Evolutionary conservation across 2,329 filamentous ascomycete genomes (phyloP), one percentile per base, ranked within the genome.

Genomic region (Trichoderma asperellum): DNA sequence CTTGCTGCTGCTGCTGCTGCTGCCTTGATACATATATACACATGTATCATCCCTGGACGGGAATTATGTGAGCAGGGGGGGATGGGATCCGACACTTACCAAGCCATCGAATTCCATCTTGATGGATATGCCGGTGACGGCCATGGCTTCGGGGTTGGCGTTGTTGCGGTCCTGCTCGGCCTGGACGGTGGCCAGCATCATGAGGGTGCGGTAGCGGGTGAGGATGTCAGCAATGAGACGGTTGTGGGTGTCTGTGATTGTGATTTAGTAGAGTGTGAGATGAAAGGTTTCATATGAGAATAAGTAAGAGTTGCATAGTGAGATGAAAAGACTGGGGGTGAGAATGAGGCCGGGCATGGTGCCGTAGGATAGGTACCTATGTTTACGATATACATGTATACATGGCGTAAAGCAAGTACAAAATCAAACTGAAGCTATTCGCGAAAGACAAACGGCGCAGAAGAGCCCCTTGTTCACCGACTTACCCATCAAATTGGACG

Each of bases 71-170:
- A 55, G 16, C 11, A 5, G 24, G 35, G 2, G 16, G 34, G 27
- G 0, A n/a, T n/a, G 24, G 24, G 24, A 24, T 24, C 24, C 24
- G 3, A 18, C 8, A 68, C 75, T 34, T 69, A 83, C 81, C 18
- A 83, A 73, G 3, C 80, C 80, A 68, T 83, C 81, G 61, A 83
- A 83, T 64, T 83, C 81, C 73, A 81, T 80, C 74, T 82, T 81
- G 77, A 83, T 82, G 47, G 81, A 80, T 35, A 83, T 79, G 55
- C 81, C 79, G 5, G 79, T 77, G 35, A 83, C 81, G 61, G 81
- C 80, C 69, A 82, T 80, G 70, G 79, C 77, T 64, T 82, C 79
- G 0, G 81, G 81, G 68, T 80, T 81, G 70, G 79, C 78, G 68
- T 78, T 80, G 71, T 77, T 77, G 43, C 76, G 75, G 68, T 82